phyloP scores from a whole-genome alignment of 2,329 filamentous ascomycete genomes.

The Colletotrichum horii region DNA sequence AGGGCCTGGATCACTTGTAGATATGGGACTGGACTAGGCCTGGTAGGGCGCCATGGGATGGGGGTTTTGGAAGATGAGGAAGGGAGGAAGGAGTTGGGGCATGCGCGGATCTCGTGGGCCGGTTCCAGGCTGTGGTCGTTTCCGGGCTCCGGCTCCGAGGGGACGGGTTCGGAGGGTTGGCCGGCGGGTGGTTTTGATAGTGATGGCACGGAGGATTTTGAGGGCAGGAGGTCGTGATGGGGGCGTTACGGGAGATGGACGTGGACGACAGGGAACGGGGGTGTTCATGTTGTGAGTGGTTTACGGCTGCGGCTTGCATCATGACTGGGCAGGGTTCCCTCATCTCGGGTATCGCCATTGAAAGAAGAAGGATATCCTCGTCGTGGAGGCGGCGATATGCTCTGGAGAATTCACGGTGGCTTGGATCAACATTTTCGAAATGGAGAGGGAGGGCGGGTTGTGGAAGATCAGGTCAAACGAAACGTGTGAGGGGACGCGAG shows the following conservation, averaged over 20 bases:
- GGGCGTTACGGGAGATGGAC: background rate
- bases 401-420: background rate
- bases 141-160: background rate
- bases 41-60: background rate
- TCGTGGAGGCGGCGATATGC: background rate
- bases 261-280: background rate
- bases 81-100: background rate
- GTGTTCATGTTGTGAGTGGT: background rate
- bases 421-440: background rate
- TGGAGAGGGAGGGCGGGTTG: background rate
- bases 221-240: background rate
- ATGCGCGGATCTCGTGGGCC: background rate
- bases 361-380: background rate
- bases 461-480: constrained; percentile 21
- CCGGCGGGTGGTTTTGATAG: background rate
- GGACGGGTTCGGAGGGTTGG: background rate
- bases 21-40: background rate
- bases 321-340: background rate
- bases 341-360: background rate
- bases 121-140: background rate
- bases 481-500: constrained; percentile 15
- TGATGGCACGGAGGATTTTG: background rate
- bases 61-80: background rate
- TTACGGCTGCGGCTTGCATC: background rate
- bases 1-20: background rate